Base-by-base conservation (phyloP, 768 basidiomycete genomes). In the Kwoniella heveanensis region DNA sequence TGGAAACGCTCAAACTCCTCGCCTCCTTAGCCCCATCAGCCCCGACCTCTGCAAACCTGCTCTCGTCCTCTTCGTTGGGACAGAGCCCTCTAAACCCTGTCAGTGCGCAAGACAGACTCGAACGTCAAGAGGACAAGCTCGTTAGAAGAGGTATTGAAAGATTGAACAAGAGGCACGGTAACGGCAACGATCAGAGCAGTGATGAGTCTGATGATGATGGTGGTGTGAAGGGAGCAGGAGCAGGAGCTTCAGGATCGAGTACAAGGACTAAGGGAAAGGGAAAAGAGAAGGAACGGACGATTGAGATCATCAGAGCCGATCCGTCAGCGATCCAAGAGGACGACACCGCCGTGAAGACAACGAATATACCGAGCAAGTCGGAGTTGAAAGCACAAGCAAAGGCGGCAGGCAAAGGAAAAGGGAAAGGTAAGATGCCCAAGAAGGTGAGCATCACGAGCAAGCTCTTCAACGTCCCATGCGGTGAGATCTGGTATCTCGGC, bases 111-210 rank as follows among this genome's bases (percentile, higher is more conserved):
- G 72, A 80, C 27, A 47, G 74, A 7, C 49, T 39, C 4, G 77
- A 76, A 30, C 60, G 60, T 37, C 59, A 54, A 19, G 79, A 78
- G 54, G 79, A 80, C 51, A 54, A 71, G 39, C 53, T 74, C 25
- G 79, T 80, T n/a, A 47, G 79, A 47, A 56, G 71, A 52, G 79
- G 77, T 1, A 71, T 76, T 50, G 70, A 71, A n/a, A 64, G 57
- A 54, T 26, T 71, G 32, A 26, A 39, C 17, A 63, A 64, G 36
- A 51, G 64, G 30, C 46, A 67, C 54, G 64, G 64, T 6, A 47
- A 44, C 12, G 60, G 51, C 3, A 47, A 44, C 12, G 60, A 48
- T 17, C 64, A 64, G 12, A 67, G 66, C 19, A 73, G 70, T 22
- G 74, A 74, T 9, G 72, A 61, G 15, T 57, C 69, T 26, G 65